A percentile compares a stretch with the other conserved stretches of the same genome.
phyloP scores from a whole-genome alignment of 805 yeast genomes.

The Vanderwaltozyma polyspora region DNA sequence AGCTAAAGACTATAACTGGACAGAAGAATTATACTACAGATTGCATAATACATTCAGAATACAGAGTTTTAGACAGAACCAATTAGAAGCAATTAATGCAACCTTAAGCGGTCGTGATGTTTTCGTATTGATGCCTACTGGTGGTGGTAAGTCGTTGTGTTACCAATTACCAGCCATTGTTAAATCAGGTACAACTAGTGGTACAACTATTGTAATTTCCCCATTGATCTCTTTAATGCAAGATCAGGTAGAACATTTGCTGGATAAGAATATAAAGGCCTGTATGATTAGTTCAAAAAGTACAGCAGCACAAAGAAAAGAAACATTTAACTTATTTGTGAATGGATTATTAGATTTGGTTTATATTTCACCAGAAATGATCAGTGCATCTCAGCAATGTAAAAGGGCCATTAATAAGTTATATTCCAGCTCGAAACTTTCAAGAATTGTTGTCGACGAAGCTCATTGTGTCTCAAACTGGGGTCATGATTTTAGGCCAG shows the following conservation, averaged over 20 bases:
- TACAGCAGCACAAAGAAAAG: constrained; percentile 47
- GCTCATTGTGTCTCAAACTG: constrained; percentile 97
- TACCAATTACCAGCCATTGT: constrained; percentile 91
- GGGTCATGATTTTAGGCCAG: constrained; percentile 99
- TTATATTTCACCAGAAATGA: constrained; percentile 92
- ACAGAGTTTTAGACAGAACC: constrained; percentile 64
- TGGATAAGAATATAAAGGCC: constrained; percentile 58
- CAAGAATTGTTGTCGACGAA: constrained; percentile 87
- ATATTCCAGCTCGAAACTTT: constrained; percentile 45
- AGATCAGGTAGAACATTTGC: constrained; percentile 82
- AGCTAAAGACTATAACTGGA: constrained; percentile 46
- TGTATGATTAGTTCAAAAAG: constrained; percentile 82
- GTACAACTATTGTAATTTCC: constrained; percentile 85
- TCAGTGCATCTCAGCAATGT: constrained; percentile 60
- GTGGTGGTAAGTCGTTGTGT: constrained; percentile 95
- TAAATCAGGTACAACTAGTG: constrained; percentile 58
- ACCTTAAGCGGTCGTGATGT: constrained; percentile 72
- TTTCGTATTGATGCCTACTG: constrained; percentile 95
- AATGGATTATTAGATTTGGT: constrained; percentile 63
- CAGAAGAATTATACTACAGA: constrained; percentile 51
- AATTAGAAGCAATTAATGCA: constrained; percentile 75
- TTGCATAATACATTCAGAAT: constrained; percentile 54
- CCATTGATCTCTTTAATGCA: constrained; percentile 95
- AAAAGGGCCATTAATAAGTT: constrained; percentile 50
- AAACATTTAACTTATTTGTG: constrained; percentile 49